A percentile compares a stretch with the other conserved stretches of the same genome.
Evolutionary conservation across 495 filamentous ascomycete species (phyloP).

Genomic region (Thermochaetoides thermophila): DNA sequence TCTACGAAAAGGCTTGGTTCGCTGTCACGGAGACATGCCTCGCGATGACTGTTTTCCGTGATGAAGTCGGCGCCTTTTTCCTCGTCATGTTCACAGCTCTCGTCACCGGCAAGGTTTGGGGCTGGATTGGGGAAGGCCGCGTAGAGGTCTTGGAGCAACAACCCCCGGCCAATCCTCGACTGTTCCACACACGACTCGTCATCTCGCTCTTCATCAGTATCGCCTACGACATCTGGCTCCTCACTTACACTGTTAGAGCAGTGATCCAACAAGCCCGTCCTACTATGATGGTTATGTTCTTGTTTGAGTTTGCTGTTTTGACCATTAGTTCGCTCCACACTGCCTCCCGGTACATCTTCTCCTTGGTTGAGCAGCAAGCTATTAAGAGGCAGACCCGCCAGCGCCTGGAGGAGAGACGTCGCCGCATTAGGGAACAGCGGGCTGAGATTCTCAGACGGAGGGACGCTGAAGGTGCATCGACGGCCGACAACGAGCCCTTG

Average conservation of each 20-base stretch:
- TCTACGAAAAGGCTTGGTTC: slow-evolving; percentile 96
- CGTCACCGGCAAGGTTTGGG: slow-evolving; percentile 91
- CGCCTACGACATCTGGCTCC: slow-evolving; percentile 58
- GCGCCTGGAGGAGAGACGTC: slow-evolving; percentile 45
- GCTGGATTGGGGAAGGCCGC: slow-evolving; percentile 90
- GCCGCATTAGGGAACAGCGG: slow-evolving; percentile 40
- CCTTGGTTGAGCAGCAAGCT: slow-evolving; percentile 63
- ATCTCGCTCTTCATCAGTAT: slow-evolving; percentile 65
- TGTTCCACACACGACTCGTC: slow-evolving; percentile 78
- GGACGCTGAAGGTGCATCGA: slow-evolving; percentile 31
- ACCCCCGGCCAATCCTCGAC: slow-evolving; percentile 71
- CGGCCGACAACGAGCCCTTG: slow-evolving; percentile 32
- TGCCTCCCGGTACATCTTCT: slow-evolving; percentile 58
- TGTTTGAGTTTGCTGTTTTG: slow-evolving; percentile 89
- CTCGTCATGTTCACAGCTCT: slow-evolving; percentile 88
- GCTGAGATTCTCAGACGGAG: slow-evolving; percentile 50
- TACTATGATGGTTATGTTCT: slow-evolving; percentile 99
- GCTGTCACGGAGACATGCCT: slow-evolving; percentile 91
- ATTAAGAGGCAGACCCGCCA: slow-evolving; percentile 52
- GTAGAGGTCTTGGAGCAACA: slow-evolving; percentile 93
- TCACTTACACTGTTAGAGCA: slow-evolving; percentile 63
- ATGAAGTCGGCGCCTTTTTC: slow-evolving; percentile 86
- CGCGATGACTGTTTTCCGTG: slow-evolving; percentile 97
- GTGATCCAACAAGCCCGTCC: slow-evolving; percentile 76
- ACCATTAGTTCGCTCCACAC: slow-evolving; percentile 69